Conservation (phyloP, 495 filamentous ascomycete species). For the Penicillium longicatenatum region DNA sequence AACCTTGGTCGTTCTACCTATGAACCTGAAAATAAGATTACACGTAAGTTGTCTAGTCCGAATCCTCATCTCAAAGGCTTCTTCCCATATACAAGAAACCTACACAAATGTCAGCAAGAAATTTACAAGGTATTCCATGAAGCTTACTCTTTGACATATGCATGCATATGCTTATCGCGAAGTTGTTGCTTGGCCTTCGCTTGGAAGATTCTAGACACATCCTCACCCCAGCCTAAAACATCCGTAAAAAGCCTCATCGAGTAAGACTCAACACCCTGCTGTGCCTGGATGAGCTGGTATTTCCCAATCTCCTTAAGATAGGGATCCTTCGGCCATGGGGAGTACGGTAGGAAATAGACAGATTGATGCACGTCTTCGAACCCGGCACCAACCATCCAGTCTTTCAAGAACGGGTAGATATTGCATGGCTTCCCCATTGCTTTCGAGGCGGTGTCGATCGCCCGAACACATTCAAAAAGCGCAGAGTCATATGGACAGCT, state of each 20-base stretch:
- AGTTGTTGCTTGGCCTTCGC: slow-evolving; percentile 25
- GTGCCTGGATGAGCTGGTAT: slow-evolving; percentile 58
- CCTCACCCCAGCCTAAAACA: slow-evolving; percentile 43
- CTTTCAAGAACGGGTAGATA: slow-evolving; percentile 38
- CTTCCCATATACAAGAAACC: too few relatives aligned
- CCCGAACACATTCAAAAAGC: slow-evolving; percentile 51
- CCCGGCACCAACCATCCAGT: slow-evolving; percentile 46
- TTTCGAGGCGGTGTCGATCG: slow-evolving; percentile 8
- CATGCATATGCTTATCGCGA: slow-evolving; percentile 33
- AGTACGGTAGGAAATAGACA: slow-evolving; percentile 62
- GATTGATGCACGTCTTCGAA: slow-evolving; percentile 60
- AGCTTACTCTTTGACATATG: too few relatives aligned
- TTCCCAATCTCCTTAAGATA: slow-evolving; percentile 65
- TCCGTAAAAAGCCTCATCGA: slow-evolving; percentile 59
- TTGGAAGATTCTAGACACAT: slow-evolving; percentile 23
- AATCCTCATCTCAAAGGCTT: too few relatives aligned
- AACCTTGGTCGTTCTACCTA: too few relatives aligned
- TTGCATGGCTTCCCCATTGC: slow-evolving; percentile 48
- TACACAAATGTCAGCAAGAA: too few relatives aligned
- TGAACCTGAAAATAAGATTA: too few relatives aligned
- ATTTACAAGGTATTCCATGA: too few relatives aligned
- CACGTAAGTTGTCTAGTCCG: too few relatives aligned
- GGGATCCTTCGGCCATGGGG: slow-evolving; percentile 65
- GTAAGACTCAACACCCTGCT: slow-evolving; percentile 59
- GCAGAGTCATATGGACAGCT: slow-evolving; percentile 52